Percentiles rank a stretch among this genome's conserved stretches.
These are phyloP conservation scores for Hypseocharis bilobata DNA, from an alignment of 441 rosid genomes.

Conservation along the genomic window DNA sequence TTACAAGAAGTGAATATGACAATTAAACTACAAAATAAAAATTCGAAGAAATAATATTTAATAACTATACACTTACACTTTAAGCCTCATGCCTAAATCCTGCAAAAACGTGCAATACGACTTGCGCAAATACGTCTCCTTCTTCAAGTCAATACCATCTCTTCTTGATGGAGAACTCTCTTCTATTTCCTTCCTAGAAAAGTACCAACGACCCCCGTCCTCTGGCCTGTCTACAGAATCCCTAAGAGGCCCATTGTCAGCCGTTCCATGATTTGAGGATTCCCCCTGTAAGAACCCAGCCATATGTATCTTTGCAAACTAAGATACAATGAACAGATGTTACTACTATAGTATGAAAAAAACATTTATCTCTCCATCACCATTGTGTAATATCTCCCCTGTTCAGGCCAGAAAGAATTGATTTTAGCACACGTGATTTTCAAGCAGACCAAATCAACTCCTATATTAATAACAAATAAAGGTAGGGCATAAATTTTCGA, in stretches of 20 bases:
- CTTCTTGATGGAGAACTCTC: conserved; percentile 68
- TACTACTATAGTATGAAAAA: neutral
- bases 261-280: neutral
- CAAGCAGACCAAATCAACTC: neutral
- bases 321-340: neutral
- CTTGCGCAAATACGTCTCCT: conserved; percentile 71
- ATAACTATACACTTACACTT: conserved; percentile 49
- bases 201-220: conserved; percentile 66
- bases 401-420: neutral
- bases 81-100: conserved; percentile 86
- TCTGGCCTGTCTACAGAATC: conserved; percentile 22
- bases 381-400: neutral
- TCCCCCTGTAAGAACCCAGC: neutral
- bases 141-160: conserved; percentile 75
- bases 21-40: no score
- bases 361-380: neutral
- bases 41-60: neutral
- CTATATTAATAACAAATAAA: neutral
- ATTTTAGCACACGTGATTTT: neutral
- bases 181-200: conserved; percentile 67
- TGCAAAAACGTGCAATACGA: conserved; percentile 82
- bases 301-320: neutral
- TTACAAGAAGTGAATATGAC: neutral
- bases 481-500: neutral
- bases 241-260: neutral